These are phyloP conservation scores for Punctularia strigosozonata DNA, from an alignment of 768 basidiomycete genomes.

Conservation along the genomic window DNA sequence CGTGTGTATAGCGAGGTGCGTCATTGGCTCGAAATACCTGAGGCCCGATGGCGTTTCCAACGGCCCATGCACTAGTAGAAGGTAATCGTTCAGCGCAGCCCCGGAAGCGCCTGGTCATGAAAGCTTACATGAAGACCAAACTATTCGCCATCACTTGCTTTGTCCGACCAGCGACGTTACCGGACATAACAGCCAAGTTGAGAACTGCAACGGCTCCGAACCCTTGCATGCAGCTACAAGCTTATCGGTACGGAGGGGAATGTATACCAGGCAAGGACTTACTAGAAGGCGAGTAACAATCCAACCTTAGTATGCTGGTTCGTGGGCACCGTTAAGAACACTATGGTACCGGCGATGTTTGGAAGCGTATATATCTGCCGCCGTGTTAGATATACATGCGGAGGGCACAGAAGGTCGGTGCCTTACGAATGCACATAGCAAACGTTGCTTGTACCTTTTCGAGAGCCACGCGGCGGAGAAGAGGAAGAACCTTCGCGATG, in stretches of 20 bases:
- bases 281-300: constrained; percentile 38
- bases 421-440: constrained; percentile 31
- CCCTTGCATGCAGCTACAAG: constrained; percentile 28
- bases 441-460: constrained; percentile 29
- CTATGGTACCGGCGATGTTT: constrained; percentile 37
- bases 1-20: constrained; percentile 33
- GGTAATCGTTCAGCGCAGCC: neutral
- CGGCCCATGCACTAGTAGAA: constrained; percentile 30
- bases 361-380: constrained; percentile 30
- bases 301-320: constrained; percentile 29
- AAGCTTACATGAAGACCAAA: constrained; percentile 31
- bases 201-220: constrained; percentile 35
- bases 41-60: constrained; percentile 36
- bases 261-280: constrained; percentile 11
- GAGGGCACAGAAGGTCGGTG: neutral
- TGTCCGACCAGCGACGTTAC: constrained; percentile 36
- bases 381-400: neutral
- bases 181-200: constrained; percentile 34
- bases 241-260: neutral
- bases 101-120: neutral
- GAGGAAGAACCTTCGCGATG: constrained; percentile 21
- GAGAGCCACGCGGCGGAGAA: constrained; percentile 32
- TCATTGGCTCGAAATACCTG: constrained; percentile 38
- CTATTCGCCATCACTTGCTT: constrained; percentile 37
- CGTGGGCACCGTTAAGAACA: constrained; percentile 34